phyloP scores from a whole-genome alignment of 2,329 filamentous ascomycete genomes.

The Plenodomus tracheiphilus region DNA sequence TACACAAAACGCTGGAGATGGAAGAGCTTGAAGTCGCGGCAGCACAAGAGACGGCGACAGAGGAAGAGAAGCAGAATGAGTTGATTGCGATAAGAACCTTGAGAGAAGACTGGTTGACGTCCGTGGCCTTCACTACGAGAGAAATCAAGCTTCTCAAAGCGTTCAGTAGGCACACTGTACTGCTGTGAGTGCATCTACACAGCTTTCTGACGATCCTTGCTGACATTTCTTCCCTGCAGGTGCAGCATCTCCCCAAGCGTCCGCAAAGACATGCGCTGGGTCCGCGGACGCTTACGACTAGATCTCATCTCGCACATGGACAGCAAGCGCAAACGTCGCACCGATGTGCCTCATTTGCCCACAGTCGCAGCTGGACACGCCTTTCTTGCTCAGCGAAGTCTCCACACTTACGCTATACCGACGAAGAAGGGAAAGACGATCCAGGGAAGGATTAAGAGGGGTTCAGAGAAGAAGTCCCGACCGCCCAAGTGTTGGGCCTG shows the following conservation, averaged over 20 bases:
- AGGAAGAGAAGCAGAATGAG: neutral
- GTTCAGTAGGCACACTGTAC: slow-evolving; percentile 4
- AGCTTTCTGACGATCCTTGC: no score
- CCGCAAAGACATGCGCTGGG: slow-evolving; percentile 9
- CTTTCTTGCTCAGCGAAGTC: no score
- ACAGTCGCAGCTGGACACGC: neutral
- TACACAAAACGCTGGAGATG: slow-evolving; percentile 3
- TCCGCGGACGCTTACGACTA: neutral
- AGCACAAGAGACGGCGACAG: neutral
- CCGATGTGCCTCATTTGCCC: neutral
- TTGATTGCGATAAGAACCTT: neutral
- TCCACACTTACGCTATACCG: neutral
- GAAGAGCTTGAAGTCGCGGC: neutral
- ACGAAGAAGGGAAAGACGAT: neutral
- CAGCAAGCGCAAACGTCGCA: neutral
- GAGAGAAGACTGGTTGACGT: neutral
- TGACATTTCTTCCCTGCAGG: no score
- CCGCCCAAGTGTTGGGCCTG: slow-evolving; percentile 18
- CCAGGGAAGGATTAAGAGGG: neutral
- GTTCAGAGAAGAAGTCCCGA: neutral
- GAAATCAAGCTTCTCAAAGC: slow-evolving; percentile 1
- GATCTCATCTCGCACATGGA: neutral
- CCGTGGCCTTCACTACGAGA: neutral
- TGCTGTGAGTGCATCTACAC: neutral
- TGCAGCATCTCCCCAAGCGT: slow-evolving; percentile 9